Evolutionary conservation across 2,329 filamentous ascomycete species (phyloP), one percentile per base, ranked within the genome.

Genomic region (Aspergillus novofumigatus): DNA sequence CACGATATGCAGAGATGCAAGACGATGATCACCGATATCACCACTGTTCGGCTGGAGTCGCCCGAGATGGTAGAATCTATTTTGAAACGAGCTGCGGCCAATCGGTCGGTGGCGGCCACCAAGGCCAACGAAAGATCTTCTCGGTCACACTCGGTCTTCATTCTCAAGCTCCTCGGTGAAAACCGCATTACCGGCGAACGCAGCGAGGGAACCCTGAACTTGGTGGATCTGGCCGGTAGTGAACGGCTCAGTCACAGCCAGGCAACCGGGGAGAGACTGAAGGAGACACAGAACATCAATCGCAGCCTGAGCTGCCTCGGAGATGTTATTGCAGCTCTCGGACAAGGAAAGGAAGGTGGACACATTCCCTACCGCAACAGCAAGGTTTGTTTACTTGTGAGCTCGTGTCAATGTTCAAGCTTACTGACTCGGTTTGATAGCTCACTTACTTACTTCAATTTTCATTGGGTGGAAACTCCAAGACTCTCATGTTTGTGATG

Each of bases 401-500:
- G 4, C n/a, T 20, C 35, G 8, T 6, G 20, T 48, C 6, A 50
- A 20, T 17, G 6, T 35, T 11, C 26, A n/a, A 42, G 44, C 54
- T 29, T 55, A 62, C 68, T 67, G 65, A 65, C 57, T 26, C 21
- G 4, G 23, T 32, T 35, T 10, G 53, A 25, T 56, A 89, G 83
- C 82, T 99, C 63, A 99, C 94, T 8, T 96, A 97, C 70, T 82
- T 99, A 49, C 83, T 99, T 41, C 91, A 97, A 83, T 95, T 94
- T 70, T 96, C 91, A 3, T 80, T 99, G 7, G 93, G 94, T 3
- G 94, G 94, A 17, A 97, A 96, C 74, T 94, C 89, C 65, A 96
- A 97, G 78, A 99, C 94, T 0, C 87, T 99, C 67, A 99, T 99
- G 94, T 96, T 99, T 73, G 91, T 97, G 72, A 97, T 97, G 92